These are phyloP conservation scores for Pleurotus pulmonarius DNA, from an alignment of 768 basidiomycete species.

Conservation along the genomic window DNA sequence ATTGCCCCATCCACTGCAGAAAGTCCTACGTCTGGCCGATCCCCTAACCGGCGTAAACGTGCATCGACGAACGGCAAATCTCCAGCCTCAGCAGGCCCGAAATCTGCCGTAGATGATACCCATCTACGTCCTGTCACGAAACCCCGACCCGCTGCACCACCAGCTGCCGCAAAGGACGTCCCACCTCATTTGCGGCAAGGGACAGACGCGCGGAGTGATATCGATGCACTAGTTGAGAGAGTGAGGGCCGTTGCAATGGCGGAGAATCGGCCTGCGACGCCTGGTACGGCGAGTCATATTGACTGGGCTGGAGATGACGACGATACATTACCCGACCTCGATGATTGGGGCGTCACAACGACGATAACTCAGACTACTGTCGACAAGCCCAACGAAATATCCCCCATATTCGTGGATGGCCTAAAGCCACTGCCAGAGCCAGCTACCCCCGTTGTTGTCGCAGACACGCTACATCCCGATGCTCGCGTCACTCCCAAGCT, in stretches of 20 bases:
- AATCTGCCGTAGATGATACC: slow-evolving; percentile 29
- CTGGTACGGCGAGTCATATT: slow-evolving; percentile 61
- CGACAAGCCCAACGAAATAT: slow-evolving; percentile 34
- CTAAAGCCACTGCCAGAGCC: slow-evolving; percentile 58
- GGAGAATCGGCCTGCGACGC: slow-evolving; percentile 60
- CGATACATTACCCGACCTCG: slow-evolving; percentile 74
- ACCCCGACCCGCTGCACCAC: slow-evolving; percentile 24
- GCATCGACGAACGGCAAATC: slow-evolving; percentile 36
- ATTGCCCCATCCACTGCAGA: slow-evolving; percentile 15
- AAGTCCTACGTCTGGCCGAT: slow-evolving; percentile 30
- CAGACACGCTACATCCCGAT: too few relatives aligned
- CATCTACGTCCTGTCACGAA: slow-evolving; percentile 27
- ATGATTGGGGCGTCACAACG: slow-evolving; percentile 78
- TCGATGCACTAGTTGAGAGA: slow-evolving; percentile 76
- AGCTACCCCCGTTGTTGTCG: slow-evolving; percentile 7
- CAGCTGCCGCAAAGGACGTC: slow-evolving; percentile 47
- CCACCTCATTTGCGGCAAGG: slow-evolving; percentile 50
- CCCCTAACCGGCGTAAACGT: slow-evolving; percentile 47
- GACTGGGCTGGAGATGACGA: slow-evolving; percentile 92
- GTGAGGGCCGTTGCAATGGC: slow-evolving; percentile 73
- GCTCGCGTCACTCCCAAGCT: not conserved
- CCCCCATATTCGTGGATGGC: slow-evolving; percentile 65
- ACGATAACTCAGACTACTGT: slow-evolving; percentile 17
- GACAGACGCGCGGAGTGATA: slow-evolving; percentile 53
- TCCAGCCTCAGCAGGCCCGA: slow-evolving; percentile 20